Percentiles rank a stretch among this genome's conserved stretches.
Conservation (phyloP, 148 eudicot genomes). For the Spergularia bocconei region DNA sequence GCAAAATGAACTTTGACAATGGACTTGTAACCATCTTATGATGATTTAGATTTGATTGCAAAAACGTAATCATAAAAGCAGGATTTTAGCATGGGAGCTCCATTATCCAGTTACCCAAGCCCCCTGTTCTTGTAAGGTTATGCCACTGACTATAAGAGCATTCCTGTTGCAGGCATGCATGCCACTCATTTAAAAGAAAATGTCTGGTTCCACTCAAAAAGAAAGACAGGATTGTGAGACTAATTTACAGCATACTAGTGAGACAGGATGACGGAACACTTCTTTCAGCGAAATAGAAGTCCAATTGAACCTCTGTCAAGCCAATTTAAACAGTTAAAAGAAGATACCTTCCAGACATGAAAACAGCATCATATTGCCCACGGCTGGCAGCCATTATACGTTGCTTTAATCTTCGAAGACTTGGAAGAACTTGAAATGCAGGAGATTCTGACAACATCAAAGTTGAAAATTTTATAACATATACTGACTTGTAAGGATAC, state of each 20-base stretch:
- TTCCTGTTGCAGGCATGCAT: background rate
- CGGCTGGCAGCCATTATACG: constrained; percentile 82
- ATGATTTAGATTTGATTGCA: too few relatives aligned
- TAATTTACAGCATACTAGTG: background rate
- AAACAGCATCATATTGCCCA: constrained; percentile 94
- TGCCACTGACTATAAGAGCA: background rate
- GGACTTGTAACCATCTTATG: too few relatives aligned
- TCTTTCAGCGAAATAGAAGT: background rate
- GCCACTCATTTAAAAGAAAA: background rate
- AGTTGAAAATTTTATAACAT: constrained; percentile 1
- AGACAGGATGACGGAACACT: background rate
- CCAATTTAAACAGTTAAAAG: background rate
- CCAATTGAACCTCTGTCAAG: background rate
- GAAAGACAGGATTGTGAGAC: background rate
- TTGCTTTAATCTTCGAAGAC: constrained; percentile 75
- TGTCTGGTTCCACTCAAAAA: background rate
- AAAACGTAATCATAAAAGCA: too few relatives aligned
- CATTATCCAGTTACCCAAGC: background rate
- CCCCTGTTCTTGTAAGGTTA: background rate
- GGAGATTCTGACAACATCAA: constrained; percentile 59
- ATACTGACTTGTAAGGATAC: background rate
- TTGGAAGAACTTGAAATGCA: constrained; percentile 96
- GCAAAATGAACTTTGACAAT: background rate
- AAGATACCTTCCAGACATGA: constrained; percentile 94
- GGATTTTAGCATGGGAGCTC: background rate